A percentile compares a stretch with the other conserved stretches of the same genome.
These are phyloP conservation scores for Pleurotus citrinopileatus DNA, from an alignment of 768 basidiomycete genomes.

Conservation along the genomic window DNA sequence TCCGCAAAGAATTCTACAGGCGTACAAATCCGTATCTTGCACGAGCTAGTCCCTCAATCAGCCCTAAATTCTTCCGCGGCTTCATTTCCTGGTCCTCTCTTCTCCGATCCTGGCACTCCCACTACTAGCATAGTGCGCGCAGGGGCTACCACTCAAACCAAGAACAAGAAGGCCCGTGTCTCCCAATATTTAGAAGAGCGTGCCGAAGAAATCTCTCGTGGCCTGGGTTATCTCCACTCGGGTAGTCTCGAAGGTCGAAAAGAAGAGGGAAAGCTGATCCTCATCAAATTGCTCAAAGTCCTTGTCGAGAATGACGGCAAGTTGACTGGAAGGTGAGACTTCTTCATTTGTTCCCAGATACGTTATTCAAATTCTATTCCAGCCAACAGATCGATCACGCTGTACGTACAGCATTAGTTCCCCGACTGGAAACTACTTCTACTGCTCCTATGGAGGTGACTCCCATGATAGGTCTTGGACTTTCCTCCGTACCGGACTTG, in stretches of 20 bases:
- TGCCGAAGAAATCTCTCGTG: constrained; percentile 73
- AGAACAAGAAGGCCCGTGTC: constrained; percentile 82
- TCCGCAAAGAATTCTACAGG: constrained; percentile 68
- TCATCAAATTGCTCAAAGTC: constrained; percentile 71
- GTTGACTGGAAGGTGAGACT: constrained; percentile 83
- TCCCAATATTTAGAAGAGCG: constrained; percentile 75
- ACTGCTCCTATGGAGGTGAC: constrained; percentile 15
- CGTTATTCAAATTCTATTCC: constrained; percentile 6
- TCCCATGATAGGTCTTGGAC: constrained; percentile 19
- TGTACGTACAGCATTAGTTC: constrained; percentile 71
- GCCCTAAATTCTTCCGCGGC: constrained; percentile 50
- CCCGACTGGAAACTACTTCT: constrained; percentile 39
- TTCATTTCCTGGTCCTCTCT: constrained; percentile 84
- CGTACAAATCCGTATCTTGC: constrained; percentile 64
- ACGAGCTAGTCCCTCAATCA: constrained; percentile 68
- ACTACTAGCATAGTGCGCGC: constrained; percentile 69
- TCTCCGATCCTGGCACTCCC: constrained; percentile 69
- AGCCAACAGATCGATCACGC: constrained; percentile 68
- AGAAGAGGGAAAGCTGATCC: constrained; percentile 72
- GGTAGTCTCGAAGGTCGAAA: constrained; percentile 50
- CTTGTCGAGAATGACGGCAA: constrained; percentile 91
- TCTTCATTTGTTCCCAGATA: constrained; percentile 13
- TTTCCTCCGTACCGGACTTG: constrained; percentile 19
- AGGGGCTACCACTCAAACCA: constrained; percentile 59
- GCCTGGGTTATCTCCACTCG: constrained; percentile 63